A percentile compares a stretch with the other conserved stretches of the same genome.
These are phyloP conservation scores for Hanseniaspora jakobsenii DNA, from an alignment of 805 yeast species.

Conservation along the genomic window DNA sequence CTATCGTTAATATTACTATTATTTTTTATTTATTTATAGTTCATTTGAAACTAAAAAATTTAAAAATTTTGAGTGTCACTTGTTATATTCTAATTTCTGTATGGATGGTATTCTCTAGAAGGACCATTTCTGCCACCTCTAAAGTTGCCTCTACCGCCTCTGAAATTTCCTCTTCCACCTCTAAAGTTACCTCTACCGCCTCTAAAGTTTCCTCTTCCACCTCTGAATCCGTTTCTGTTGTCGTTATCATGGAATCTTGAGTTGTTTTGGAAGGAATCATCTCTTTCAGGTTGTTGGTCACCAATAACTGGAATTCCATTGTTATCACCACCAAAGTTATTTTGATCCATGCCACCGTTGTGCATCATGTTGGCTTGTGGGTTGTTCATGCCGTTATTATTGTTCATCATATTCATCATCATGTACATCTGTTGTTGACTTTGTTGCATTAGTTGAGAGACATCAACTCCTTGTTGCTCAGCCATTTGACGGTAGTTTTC, in stretches of 20 bases:
- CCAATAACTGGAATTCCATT: conserved; percentile 23
- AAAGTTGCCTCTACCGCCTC: conserved; percentile 15
- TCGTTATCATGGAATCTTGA: no score
- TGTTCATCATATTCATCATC: conserved; percentile 26
- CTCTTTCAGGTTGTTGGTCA: conserved; percentile 18
- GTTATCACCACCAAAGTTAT: conserved; percentile 20
- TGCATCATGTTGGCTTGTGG: no score
- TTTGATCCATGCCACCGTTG: conserved; percentile 14
- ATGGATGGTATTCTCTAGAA: conserved; percentile 27
- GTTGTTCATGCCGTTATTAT: conserved; percentile 18
- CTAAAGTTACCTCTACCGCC: conserved; percentile 12
- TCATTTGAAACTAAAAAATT: no score
- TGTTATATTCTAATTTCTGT: conserved; percentile 27
- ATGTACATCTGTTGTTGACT: conserved; percentile 30
- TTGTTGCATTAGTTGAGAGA: conserved; percentile 27
- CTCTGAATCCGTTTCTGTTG: conserved; percentile 12
- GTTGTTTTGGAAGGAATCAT: no score
- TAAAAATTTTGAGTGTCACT: no score
- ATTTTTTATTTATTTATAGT: no score
- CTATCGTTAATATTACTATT: no score
- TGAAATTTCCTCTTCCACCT: conserved; percentile 1
- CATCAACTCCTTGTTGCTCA: conserved; percentile 29
- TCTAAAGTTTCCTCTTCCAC: conserved; percentile 12
- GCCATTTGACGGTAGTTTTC: conserved; percentile 33
- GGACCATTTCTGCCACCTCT: no score